Base-by-base conservation (phyloP, 2,329 filamentous ascomycete species). In the Aspergillus persii region DNA sequence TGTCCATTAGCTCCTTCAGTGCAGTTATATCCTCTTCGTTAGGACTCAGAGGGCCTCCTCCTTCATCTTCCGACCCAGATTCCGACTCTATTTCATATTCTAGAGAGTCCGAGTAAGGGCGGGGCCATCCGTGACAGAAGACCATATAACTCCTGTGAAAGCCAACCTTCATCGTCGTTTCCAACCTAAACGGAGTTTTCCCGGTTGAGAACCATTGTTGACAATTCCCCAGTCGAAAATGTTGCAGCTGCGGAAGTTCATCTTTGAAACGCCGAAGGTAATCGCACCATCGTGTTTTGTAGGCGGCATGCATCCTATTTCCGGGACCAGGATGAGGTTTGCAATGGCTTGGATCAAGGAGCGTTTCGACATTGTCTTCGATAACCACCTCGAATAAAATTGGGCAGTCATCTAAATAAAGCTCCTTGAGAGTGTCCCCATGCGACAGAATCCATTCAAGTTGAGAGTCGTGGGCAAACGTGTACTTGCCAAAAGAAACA, bases 381-480 rank as follows among this genome's bases (percentile, higher is more conserved):
- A 60, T 59, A 8, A 41, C 49, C 3, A 64, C 57, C 33, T 61
- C 59, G 33, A 41, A 61, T 26, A 70, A 46, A 26, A 80, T 78
- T 0, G 74, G 69, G 54, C 79, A 82, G 55, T 79, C 69, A 47
- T 81, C 79, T 0, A 83, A 68, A 11, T 78, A 74, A 0, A 83
- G 64, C 46, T 77, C 72, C 12, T 74, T 61, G 0, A 83, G 68
- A 0, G 78, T 79, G 0, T 59, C 11, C 4, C 65, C 70, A 3
- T 82, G 69, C 0, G 72, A 73, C 0, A 77, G 58, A 3, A 83
- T 74, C 80, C 80, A 83, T 8, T 78, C 76, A 0, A 81, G 64
- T 55, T 83, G 80, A 70, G 74, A 77, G 23, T 81, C 74, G 36
- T 81, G 73, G 4, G 72, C 71, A 51, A 83, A 80, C 3, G 73